Conservation (phyloP, 768 basidiomycete species). For the Tephrocybe rancida region DNA sequence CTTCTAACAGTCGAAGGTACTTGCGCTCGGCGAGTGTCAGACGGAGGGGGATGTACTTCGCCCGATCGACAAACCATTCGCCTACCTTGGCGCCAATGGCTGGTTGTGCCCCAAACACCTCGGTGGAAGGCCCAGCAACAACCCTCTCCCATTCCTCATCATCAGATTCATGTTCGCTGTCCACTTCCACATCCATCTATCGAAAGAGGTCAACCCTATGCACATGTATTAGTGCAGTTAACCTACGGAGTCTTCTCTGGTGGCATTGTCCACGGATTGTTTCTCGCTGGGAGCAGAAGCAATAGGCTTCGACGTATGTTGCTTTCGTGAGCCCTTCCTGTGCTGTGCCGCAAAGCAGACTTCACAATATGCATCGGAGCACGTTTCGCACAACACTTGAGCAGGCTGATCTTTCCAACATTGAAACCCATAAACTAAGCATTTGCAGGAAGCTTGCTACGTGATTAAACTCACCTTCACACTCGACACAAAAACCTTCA, state of each 20-base stretch:
- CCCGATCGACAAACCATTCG: conserved; percentile 84
- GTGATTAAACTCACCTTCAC: conserved; percentile 64
- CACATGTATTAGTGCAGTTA: background rate
- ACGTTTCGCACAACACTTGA: conserved; percentile 70
- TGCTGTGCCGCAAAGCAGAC: conserved; percentile 88
- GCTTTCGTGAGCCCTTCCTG: conserved; percentile 76
- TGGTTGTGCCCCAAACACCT: conserved; percentile 59
- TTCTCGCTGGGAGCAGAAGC: conserved; percentile 27
- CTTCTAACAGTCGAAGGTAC: conserved; percentile 82
- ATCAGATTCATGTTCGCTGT: conserved; percentile 34
- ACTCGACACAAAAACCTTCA: conserved; percentile 81
- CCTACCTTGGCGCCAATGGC: conserved; percentile 63
- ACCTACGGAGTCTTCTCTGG: conserved; percentile 11
- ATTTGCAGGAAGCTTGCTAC: background rate
- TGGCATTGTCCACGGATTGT: conserved; percentile 19
- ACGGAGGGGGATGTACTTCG: conserved; percentile 81
- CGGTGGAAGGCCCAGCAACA: conserved; percentile 29
- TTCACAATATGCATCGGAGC: conserved; percentile 76
- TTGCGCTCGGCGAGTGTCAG: conserved; percentile 78
- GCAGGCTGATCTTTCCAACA: conserved; percentile 74
- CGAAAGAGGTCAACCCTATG: background rate
- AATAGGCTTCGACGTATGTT: conserved; percentile 57
- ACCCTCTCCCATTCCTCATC: conserved; percentile 49
- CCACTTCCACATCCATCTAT: conserved; percentile 51
- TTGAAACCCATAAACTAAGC: conserved; percentile 2